Percentiles rank a stretch among this genome's conserved stretches.
Conservation (phyloP, 1,284 basidiomycete genomes). For the Tylopilus sp. region DNA sequence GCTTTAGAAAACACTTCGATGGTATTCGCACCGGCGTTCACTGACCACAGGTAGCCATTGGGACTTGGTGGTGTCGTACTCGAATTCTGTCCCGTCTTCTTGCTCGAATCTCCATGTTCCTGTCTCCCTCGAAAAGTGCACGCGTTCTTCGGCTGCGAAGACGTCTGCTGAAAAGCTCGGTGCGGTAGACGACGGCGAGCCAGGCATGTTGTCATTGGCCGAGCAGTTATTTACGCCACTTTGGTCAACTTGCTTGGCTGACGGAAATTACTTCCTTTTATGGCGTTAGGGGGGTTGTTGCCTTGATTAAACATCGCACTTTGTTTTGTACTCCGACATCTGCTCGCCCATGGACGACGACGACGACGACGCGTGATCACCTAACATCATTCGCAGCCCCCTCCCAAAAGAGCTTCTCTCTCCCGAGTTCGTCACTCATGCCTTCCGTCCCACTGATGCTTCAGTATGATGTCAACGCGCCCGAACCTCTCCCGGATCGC, state of each 20-base stretch:
- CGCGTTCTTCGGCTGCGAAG: constrained; percentile 74
- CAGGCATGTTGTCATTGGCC: constrained; percentile 21
- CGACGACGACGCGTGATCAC: too few species aligned
- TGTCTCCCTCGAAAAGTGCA: constrained; percentile 73
- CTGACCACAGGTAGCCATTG: constrained; percentile 81
- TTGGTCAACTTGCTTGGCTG: too few species aligned
- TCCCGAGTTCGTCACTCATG: constrained; percentile 30
- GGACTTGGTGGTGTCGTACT: constrained; percentile 74
- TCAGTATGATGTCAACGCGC: constrained; percentile 33
- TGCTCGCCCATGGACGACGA: too few species aligned
- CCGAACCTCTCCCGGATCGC: constrained; percentile 29
- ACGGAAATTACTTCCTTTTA: too few species aligned
- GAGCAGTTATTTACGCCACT: constrained; percentile 25
- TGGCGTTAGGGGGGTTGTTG: too few species aligned
- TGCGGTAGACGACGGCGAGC: constrained; percentile 41
- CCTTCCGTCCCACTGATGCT: constrained; percentile 32
- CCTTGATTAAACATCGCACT: too few species aligned
- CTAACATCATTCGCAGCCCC: constrained; percentile 33
- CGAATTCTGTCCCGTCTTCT: constrained; percentile 82
- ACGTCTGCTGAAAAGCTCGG: constrained; percentile 48
- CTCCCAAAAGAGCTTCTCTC: constrained; percentile 37
- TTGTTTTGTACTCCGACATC: too few species aligned
- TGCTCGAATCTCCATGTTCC: constrained; percentile 87
- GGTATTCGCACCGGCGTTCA: constrained; percentile 7
- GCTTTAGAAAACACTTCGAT: constrained; percentile 3